Evolutionary conservation across 495 filamentous ascomycete species (phyloP).

Genomic region (Bryoglossum gracile): DNA sequence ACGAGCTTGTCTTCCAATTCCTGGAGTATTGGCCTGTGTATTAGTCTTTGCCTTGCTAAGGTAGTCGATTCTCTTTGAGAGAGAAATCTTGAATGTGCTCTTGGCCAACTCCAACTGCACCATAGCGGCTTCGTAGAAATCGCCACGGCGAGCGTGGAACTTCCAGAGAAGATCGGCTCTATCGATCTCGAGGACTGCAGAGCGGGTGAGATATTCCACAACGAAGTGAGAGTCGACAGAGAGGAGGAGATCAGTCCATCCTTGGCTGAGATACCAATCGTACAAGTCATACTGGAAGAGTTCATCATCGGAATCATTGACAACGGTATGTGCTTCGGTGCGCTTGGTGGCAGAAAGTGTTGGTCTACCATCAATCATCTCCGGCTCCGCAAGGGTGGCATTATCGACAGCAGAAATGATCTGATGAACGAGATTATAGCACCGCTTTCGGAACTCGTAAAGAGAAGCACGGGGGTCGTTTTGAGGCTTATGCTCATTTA

Average conservation of each 20-base stretch:
- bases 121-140: conserved; percentile 75
- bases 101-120: conserved; percentile 80
- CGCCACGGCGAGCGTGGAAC: conserved; percentile 72
- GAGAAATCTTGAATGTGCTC: conserved; percentile 63
- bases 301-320: conserved; percentile 79
- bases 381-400: conserved; percentile 54
- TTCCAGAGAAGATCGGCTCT: conserved; percentile 91
- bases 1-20: conserved; percentile 63
- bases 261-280: conserved; percentile 87
- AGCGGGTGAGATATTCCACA: conserved; percentile 74
- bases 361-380: conserved; percentile 67
- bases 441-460: conserved; percentile 64
- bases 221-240: conserved; percentile 76
- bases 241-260: conserved; percentile 76
- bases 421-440: conserved; percentile 75
- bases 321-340: conserved; percentile 78
- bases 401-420: conserved; percentile 71
- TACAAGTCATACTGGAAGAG: conserved; percentile 92
- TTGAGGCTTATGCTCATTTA: conserved; percentile 42
- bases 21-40: conserved; percentile 64
- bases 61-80: conserved; percentile 80
- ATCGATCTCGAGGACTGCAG: conserved; percentile 55
- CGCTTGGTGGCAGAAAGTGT: conserved; percentile 68
- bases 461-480: conserved; percentile 60
- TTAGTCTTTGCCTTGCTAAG: conserved; percentile 83